Evolutionary conservation across 176 grass and related monocot species (phyloP).

Genomic region (Dendrocalamus sinicus): DNA sequence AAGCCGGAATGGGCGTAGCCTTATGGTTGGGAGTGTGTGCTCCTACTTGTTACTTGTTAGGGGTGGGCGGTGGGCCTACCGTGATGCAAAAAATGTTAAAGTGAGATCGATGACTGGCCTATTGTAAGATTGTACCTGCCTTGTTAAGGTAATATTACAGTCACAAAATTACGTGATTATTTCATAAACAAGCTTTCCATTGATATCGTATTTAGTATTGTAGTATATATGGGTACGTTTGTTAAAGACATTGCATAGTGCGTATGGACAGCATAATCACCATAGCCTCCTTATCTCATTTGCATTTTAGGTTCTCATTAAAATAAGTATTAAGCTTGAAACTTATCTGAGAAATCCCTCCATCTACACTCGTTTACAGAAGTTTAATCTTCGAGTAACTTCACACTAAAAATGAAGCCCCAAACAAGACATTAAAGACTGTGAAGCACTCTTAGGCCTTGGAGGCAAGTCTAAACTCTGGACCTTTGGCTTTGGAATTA

Average conservation of each 20-base stretch:
- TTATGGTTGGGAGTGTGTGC: not conserved
- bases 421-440: slow-evolving; percentile 15
- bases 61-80: not conserved
- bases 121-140: slow-evolving; percentile 30
- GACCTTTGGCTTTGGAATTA: not conserved
- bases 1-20: no score
- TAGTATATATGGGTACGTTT: not conserved
- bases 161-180: slow-evolving; percentile 18
- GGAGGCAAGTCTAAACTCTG: not conserved
- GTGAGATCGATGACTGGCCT: not conserved
- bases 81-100: slow-evolving; percentile 13
- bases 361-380: not conserved
- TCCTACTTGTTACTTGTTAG: slow-evolving; percentile 11
- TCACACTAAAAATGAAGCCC: slow-evolving; percentile 17
- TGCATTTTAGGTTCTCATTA: not conserved
- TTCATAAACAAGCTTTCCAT: not conserved
- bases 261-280: not conserved
- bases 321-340: slow-evolving; percentile 3
- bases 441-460: not conserved
- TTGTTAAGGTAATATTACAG: not conserved
- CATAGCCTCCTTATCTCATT: slow-evolving; percentile 1
- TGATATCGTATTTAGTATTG: not conserved
- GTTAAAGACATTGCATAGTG: not conserved
- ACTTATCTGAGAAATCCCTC: slow-evolving; percentile 25
- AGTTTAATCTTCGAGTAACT: not conserved